A percentile compares a stretch with the other conserved stretches of the same genome.
Conservation (phyloP, 73 alveolate species). For the Tetrahymena elliotti region DNA sequence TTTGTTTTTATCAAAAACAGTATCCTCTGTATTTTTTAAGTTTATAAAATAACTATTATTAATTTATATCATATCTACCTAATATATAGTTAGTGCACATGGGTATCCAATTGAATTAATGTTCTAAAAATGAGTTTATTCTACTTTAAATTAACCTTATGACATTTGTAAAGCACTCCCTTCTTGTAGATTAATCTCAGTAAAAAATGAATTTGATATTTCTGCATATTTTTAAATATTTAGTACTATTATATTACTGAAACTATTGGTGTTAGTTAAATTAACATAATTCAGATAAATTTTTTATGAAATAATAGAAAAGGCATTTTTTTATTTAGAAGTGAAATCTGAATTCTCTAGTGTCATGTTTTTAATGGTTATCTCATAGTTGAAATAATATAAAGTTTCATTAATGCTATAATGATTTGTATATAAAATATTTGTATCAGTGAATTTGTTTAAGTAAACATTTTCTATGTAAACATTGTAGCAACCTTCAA, state of each 20-base stretch:
- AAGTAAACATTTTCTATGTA: neutral
- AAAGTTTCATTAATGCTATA: neutral
- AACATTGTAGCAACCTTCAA: neutral
- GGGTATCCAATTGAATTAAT: neutral
- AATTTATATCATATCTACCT: neutral
- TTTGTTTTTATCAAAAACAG: too few species aligned
- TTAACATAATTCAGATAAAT: neutral
- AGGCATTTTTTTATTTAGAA: neutral
- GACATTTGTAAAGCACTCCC: neutral
- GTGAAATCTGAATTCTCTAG: too few species aligned
- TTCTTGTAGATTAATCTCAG: neutral
- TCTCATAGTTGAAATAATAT: too few species aligned
- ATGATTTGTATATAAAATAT: neutral
- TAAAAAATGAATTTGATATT: neutral
- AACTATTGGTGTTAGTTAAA: neutral
- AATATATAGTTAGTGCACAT: neutral
- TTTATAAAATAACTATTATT: too few species aligned
- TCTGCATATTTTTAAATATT: too few species aligned
- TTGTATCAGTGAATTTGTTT: neutral
- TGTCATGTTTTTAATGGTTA: neutral
- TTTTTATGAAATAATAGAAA: neutral
- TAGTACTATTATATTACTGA: neutral
- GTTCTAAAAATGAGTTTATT: neutral
- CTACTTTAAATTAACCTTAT: neutral
- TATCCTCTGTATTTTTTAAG: neutral